These are phyloP conservation scores for Acarospora socialis DNA, from an alignment of 2,329 filamentous ascomycete species.

Conservation along the genomic window DNA sequence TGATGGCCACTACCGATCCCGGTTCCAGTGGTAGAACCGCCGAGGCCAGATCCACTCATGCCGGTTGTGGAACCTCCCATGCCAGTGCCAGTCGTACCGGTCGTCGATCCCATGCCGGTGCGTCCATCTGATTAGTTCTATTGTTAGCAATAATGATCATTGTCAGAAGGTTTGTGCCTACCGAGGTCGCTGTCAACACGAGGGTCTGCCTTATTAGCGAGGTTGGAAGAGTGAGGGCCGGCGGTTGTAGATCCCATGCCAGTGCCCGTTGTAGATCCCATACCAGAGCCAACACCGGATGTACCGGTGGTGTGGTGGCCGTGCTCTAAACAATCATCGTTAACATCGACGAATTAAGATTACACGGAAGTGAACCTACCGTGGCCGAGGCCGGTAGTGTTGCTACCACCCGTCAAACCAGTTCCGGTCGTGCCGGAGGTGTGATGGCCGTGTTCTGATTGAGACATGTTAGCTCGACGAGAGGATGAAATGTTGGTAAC, in stretches of 20 bases:
- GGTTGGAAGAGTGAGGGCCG: conserved; percentile 25
- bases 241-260: conserved; percentile 14
- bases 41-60: not conserved
- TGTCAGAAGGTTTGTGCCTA: not conserved
- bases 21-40: not conserved
- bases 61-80: not conserved
- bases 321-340: too few relatives aligned
- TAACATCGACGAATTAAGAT: too few relatives aligned
- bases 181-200: conserved; percentile 22
- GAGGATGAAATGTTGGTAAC: too few relatives aligned
- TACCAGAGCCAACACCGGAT: too few relatives aligned
- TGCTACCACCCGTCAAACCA: conserved; percentile 1
- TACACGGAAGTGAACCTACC: too few relatives aligned
- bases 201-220: conserved; percentile 28
- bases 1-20: not conserved
- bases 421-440: not conserved
- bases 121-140: too few relatives aligned
- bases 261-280: too few relatives aligned
- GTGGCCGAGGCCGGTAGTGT: conserved; percentile 2
- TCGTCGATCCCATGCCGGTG: not conserved
- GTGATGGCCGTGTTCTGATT: too few relatives aligned
- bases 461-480: too few relatives aligned
- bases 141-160: too few relatives aligned
- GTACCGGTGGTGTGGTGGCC: too few relatives aligned
- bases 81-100: not conserved